Percentiles rank a stretch among this genome's conserved stretches.
Evolutionary conservation across 1,284 basidiomycete species (phyloP).

Genomic region (Ustilago nuda): DNA sequence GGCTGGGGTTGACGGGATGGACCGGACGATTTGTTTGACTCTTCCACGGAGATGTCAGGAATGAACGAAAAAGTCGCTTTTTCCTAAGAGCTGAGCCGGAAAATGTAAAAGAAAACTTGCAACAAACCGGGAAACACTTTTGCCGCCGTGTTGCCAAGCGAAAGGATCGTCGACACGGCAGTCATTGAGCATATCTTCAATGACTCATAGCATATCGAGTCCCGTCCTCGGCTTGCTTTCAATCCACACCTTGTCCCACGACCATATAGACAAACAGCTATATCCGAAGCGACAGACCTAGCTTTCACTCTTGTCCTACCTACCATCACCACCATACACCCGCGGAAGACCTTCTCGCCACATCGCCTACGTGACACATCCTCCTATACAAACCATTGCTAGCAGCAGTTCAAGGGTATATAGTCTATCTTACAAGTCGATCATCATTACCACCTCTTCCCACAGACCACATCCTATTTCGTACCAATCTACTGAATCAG

Average conservation of each 20-base stretch:
- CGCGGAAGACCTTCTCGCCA: constrained; percentile 7
- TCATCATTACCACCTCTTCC: background rate
- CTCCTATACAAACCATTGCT: background rate
- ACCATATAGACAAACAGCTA: background rate
- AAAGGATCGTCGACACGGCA: constrained; percentile 3
- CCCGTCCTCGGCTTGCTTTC: background rate
- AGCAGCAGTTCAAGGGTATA: background rate
- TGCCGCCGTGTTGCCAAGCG: constrained; percentile 1
- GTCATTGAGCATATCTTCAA: background rate
- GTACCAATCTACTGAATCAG: background rate
- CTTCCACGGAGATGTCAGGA: constrained; percentile 11
- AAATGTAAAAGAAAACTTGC: constrained; percentile 1
- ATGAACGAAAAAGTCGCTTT: constrained; percentile 1
- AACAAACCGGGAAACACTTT: constrained; percentile 12
- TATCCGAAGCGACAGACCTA: background rate
- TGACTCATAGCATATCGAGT: background rate
- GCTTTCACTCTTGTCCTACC: background rate
- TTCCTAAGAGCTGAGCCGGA: background rate
- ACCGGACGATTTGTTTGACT: background rate
- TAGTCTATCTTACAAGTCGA: background rate
- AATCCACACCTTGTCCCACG: constrained; percentile 4
- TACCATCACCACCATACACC: constrained; percentile 9
- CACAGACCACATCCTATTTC: background rate
- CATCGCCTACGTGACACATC: background rate
- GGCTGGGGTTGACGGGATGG: background rate